phyloP scores from a whole-genome alignment of 371 early-diverging fungal genomes.

The Umbelopsis sp. region DNA sequence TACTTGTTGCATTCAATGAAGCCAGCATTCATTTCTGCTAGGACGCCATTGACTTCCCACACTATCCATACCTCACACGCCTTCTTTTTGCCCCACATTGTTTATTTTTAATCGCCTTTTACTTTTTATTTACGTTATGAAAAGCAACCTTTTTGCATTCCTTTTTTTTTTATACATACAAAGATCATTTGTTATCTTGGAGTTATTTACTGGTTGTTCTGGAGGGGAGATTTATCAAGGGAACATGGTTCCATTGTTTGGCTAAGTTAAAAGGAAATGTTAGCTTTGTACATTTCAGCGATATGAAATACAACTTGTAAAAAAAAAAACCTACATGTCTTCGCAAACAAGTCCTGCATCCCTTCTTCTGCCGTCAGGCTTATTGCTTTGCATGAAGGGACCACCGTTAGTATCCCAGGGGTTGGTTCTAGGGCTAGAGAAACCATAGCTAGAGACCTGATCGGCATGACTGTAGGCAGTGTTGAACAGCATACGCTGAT shows the following conservation, averaged over 20 bases:
- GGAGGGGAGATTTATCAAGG: neutral
- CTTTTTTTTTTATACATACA: neutral
- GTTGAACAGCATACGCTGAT: conserved; percentile 10
- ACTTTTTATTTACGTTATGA: neutral
- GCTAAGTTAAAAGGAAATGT: neutral
- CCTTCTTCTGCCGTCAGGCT: neutral
- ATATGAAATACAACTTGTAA: too few species aligned
- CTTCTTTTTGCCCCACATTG: neutral
- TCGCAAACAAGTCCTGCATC: neutral
- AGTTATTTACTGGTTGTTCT: neutral
- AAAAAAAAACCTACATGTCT: neutral
- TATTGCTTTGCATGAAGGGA: neutral
- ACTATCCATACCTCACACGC: neutral
- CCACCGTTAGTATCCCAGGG: neutral
- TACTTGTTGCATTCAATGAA: conserved; percentile 76
- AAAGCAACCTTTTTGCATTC: neutral
- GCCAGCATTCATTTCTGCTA: conserved; percentile 75
- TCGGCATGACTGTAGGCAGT: neutral
- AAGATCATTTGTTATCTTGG: neutral
- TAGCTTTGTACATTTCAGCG: too few species aligned
- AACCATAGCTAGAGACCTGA: neutral
- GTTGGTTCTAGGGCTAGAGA: neutral
- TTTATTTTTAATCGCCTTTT: neutral
- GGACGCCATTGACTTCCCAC: conserved; percentile 10
- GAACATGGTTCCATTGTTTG: neutral